Evolutionary conservation across 106 monocot genomes (phyloP).

Genomic region (Ottelia alismoides): DNA sequence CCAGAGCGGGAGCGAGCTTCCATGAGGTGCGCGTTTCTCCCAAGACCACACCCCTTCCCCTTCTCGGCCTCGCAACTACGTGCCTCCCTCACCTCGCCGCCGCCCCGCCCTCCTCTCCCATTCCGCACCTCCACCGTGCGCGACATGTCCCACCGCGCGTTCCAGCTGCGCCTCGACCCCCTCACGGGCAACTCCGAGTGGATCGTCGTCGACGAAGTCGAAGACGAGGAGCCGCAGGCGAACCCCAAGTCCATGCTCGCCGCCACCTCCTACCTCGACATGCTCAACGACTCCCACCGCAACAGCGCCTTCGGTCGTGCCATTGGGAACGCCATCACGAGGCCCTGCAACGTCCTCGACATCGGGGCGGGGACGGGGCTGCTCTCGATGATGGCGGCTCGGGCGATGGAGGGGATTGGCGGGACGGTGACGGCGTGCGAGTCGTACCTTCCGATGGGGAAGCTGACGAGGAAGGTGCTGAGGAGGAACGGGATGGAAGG

Average conservation of each 20-base stretch:
- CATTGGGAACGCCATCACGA: conserved; percentile 60
- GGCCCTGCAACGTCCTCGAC: conserved; percentile 72
- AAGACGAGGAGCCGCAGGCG: not conserved
- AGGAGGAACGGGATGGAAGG: conserved; percentile 60
- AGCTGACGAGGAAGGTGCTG: conserved; percentile 68
- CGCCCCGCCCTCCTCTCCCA: too few species aligned
- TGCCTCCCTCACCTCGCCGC: too few species aligned
- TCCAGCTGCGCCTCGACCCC: conserved; percentile 70
- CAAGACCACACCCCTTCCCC: too few species aligned
- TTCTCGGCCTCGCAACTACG: too few species aligned
- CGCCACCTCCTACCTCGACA: conserved; percentile 87
- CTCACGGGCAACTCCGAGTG: conserved; percentile 91
- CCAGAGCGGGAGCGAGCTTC: too few species aligned
- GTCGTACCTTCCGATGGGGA: conserved; percentile 94
- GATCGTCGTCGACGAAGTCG: conserved; percentile 56
- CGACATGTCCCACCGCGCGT: conserved; percentile 22
- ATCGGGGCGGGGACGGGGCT: conserved; percentile 95
- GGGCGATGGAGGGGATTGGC: conserved; percentile 38
- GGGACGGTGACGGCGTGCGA: conserved; percentile 74
- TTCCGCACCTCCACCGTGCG: too few species aligned
- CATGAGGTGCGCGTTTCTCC: too few species aligned
- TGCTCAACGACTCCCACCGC: conserved; percentile 79
- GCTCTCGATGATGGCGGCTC: conserved; percentile 89
- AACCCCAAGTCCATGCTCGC: conserved; percentile 28
- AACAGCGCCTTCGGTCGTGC: conserved; percentile 66